Conservation (phyloP, 2,329 filamentous ascomycete genomes). For the Ophiostoma himal-ulmi region DNA sequence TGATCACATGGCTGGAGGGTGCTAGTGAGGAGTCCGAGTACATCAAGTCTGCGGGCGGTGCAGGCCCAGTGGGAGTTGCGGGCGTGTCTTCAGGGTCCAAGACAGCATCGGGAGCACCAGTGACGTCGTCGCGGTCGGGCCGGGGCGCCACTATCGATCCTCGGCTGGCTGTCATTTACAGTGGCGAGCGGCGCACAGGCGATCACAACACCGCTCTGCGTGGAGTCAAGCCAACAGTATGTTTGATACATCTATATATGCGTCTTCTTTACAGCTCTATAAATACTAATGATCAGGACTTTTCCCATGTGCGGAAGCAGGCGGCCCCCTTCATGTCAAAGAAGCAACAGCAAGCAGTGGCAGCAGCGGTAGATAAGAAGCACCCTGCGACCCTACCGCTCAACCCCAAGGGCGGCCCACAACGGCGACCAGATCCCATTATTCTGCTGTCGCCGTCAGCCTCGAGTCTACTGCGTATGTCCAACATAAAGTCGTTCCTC, state of each 20-base stretch:
- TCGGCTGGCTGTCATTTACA: conserved; percentile 79
- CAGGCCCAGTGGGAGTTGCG: conserved; percentile 21
- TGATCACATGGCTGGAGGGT: conserved; percentile 90
- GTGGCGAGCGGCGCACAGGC: conserved; percentile 82
- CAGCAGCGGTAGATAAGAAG: conserved; percentile 37
- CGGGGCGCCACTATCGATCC: conserved; percentile 67
- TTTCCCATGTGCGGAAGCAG: conserved; percentile 84
- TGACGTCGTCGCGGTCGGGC: conserved; percentile 47
- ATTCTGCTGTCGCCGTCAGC: conserved; percentile 95
- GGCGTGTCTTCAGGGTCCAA: conserved; percentile 19
- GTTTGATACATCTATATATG: conserved; percentile 31
- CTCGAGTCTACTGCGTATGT: conserved; percentile 88
- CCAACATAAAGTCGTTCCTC: conserved; percentile 92
- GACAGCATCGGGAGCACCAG: conserved; percentile 38
- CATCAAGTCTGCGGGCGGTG: conserved; percentile 60
- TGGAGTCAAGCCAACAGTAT: conserved; percentile 81
- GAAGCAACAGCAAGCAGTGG: conserved; percentile 40
- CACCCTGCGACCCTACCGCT: conserved; percentile 44
- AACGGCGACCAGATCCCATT: conserved; percentile 67
- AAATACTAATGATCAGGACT: conserved; percentile 58
- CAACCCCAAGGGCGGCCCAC: conserved; percentile 44
- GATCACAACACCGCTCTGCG: conserved; percentile 84
- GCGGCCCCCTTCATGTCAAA: conserved; percentile 69
- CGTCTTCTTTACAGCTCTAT: not conserved
- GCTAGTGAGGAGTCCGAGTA: conserved; percentile 87